Conservation (phyloP, 106 monocot genomes). For the Dioscorea dumetorum region DNA sequence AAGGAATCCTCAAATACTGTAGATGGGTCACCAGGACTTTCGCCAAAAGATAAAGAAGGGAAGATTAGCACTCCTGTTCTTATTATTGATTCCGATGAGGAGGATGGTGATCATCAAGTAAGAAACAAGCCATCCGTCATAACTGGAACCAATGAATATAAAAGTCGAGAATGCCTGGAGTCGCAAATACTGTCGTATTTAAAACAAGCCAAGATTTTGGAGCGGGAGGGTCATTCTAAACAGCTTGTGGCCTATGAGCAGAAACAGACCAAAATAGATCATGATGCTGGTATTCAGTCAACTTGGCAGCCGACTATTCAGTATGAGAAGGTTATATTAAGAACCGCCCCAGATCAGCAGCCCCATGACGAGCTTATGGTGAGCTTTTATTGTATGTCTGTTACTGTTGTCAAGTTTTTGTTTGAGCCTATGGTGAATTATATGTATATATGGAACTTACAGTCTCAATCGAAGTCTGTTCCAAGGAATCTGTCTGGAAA, state of each 20-base stretch:
- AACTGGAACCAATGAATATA: constrained; percentile 4
- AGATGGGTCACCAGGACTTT: not conserved
- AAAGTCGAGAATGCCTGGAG: constrained; percentile 9
- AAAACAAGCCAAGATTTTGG: constrained; percentile 7
- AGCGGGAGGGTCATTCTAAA: constrained; percentile 1
- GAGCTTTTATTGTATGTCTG: constrained; percentile 6
- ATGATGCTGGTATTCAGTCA: not conserved
- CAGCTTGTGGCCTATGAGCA: constrained; percentile 19
- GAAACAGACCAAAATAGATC: not conserved
- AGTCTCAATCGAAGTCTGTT: not conserved
- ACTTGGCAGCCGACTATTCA: constrained; percentile 36
- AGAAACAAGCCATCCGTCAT: not conserved
- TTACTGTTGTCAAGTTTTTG: not conserved
- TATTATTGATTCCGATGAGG: constrained; percentile 84
- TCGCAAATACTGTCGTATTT: constrained; percentile 2
- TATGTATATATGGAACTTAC: not conserved
- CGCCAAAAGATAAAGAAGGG: constrained; percentile 6
- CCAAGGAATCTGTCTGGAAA: not conserved
- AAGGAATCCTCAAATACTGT: not conserved
- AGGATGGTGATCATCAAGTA: constrained; percentile 15
- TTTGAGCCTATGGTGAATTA: too few species aligned
- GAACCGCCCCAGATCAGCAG: constrained; percentile 13
- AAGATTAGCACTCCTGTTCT: constrained; percentile 23
- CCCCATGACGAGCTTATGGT: constrained; percentile 32
- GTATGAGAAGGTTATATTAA: constrained; percentile 49